Evolutionary conservation across 345 rosid genomes (phyloP).

Genomic region (Arabidopsis thaliana): TAIR10.1 NC_003076.8:24167001-24167500

Average conservation of each 20-base stretch:
- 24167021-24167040: background rate
- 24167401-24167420: slow-evolving; percentile 25
- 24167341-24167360: too few relatives aligned
- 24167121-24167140: slow-evolving; percentile 36
- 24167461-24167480: slow-evolving; percentile 4
- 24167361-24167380: background rate
- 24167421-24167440: slow-evolving; percentile 9
- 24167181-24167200: slow-evolving; percentile 38
- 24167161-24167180: background rate
- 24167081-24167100: slow-evolving; percentile 40
- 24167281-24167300: slow-evolving; percentile 40
- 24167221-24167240: slow-evolving; percentile 48
- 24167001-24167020: background rate
- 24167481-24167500: slow-evolving; percentile 18
- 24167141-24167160: slow-evolving; percentile 23
- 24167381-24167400: slow-evolving; percentile 35
- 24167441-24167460: background rate
- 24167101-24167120: slow-evolving; percentile 47
- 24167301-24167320: slow-evolving; percentile 33
- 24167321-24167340: slow-evolving; percentile 25
- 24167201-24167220: slow-evolving; percentile 45
- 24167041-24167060: background rate
- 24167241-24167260: slow-evolving; percentile 41
- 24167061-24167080: slow-evolving; percentile 46
- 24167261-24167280: slow-evolving; percentile 39